Evolutionary conservation across 495 filamentous ascomycete species (phyloP), one percentile per base, ranked within the genome.

Genomic region (Penicillium crystallinum): DNA sequence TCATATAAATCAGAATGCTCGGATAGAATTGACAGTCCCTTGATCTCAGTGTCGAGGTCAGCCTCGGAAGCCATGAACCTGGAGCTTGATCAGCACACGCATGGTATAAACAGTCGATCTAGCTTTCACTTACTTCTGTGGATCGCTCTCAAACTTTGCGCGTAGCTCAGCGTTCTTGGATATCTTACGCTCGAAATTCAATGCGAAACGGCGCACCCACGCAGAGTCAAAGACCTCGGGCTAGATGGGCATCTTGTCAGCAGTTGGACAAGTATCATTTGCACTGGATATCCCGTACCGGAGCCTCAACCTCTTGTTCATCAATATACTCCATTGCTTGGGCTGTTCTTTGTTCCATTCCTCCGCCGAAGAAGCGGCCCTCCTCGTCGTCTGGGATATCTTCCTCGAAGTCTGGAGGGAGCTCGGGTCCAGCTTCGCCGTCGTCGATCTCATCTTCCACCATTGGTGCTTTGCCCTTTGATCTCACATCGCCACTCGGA

Each of bases 351-450:
- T 81, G 79, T 23, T 87, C 88, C 56, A 97, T 85, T 37, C 93
- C 93, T 49, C 90, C 89, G 37, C 92, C 93, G 61, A 95, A 97
- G 75, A 99, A 99, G 42, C 93, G 83, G 0, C 92, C 91, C 52
- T 91, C 93, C 47, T 95, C 88, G 62, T 96, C 92, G 61, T 95
- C 91, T 27, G 80, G 79, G 14, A 68, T 61, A 49, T 78, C 77
- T 47, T 78, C 80, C 29, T 78, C 74, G 39, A 74, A 71, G 59
- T 86, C 81, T 1, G 84, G 83, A 1, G 90, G 90, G 12, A 86
- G 62, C 29, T 83, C 76, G 4, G 87, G 86, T 4, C 86, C 89
- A 17, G 83, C 83, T 56, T 80, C 79, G 14, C 81, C 83, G 54
- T 87, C 84, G 23, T 79, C 84, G 22, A 77, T 76, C 3, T 81